Conservation (phyloP, 2,329 filamentous ascomycete genomes). For the Cladosporium sp. region DNA sequence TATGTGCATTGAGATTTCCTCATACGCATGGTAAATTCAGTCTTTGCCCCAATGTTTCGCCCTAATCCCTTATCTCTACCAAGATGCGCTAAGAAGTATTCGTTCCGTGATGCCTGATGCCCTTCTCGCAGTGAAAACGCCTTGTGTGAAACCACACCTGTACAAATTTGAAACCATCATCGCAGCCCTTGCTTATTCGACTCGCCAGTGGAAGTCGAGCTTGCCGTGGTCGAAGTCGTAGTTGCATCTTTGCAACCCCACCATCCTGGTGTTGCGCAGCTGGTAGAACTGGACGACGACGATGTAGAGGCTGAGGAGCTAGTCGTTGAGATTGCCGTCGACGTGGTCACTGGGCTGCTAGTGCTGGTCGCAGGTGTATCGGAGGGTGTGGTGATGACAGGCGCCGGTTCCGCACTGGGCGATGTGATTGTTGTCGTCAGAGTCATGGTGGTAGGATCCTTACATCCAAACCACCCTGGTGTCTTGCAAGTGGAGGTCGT, state of each 20-base stretch:
- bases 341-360: background rate
- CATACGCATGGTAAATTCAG: no score
- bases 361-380: background rate
- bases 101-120: no score
- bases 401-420: background rate
- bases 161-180: background rate
- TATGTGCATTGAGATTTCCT: no score
- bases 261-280: slow-evolving; percentile 61
- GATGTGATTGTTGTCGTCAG: slow-evolving; percentile 5
- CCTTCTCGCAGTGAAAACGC: no score
- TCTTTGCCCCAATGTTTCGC: no score
- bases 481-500: slow-evolving; percentile 55
- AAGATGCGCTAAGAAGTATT: no score
- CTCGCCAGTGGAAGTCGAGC: background rate
- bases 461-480: slow-evolving; percentile 65
- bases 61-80: background rate
- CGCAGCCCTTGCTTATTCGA: background rate
- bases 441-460: slow-evolving; percentile 41
- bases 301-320: background rate
- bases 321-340: background rate
- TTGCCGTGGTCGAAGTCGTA: slow-evolving; percentile 26
- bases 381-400: background rate
- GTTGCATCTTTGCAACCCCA: slow-evolving; percentile 60
- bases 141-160: background rate
- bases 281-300: slow-evolving; percentile 34